Evolutionary conservation across 192 early-diverging fungal genomes (phyloP), one percentile per base, ranked within the genome.

Genomic region (Entomortierella beljakovae): DNA sequence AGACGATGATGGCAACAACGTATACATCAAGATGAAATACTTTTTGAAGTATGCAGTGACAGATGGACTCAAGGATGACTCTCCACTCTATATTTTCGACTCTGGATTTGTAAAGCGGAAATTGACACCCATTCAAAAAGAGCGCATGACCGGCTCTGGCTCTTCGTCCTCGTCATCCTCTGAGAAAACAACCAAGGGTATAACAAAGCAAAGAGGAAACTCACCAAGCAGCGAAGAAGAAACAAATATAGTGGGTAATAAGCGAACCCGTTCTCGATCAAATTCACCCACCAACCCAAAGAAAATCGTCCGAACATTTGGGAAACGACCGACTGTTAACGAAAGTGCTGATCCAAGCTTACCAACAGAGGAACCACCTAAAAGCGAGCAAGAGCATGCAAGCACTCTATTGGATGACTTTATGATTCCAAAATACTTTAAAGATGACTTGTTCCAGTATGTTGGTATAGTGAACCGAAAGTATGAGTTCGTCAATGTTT

Each of bases 41-140:
- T 92, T 90, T 64, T 63, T 89, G 16, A 77, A 86, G 37, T 91
- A 90, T 59, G 83, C 82, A 4, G 63, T 80, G 32, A 65, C 74
- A 18, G 86, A 81, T 33, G 86, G 75, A 2, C 65, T 64, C 33
- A 68, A 82, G 35, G 93, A 94, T 61, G 93, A 94, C 62, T 88
- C 86, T 6, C 93, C 93, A 13, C 82, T 95, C 18, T 95, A 95
- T 64, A 93, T 94, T 46, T 95, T 95, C 75, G 94, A 95, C 51
- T 84, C 87, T 48, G 85, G 83, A 20, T 94, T 92, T 64, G 88
- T 83, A 18, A 88, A 80, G 26, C 68, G 72, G 28, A 75, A 75
- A 60, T 28, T 67, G 35, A 79, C 75, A 22, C 61, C 67, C 8
- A 38, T 69, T 26, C 75, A 79, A 32, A 79, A 79, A 50, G 29